A percentile compares a stretch with the other conserved stretches of the same genome.
phyloP scores from a whole-genome alignment of 108 stramenopile species.

The Skeletonema tropicum region DNA sequence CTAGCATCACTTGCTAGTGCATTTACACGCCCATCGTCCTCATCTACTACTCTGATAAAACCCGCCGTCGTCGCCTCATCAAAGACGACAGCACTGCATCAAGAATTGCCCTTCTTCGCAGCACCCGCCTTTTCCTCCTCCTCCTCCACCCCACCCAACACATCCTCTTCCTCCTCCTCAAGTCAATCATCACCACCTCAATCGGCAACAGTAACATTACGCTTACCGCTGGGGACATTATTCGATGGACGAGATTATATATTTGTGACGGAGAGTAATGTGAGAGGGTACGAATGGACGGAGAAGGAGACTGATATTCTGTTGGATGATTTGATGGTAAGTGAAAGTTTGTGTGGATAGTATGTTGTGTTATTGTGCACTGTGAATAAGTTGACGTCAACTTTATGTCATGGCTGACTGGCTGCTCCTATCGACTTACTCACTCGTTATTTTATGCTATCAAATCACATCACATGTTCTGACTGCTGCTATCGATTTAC shows the following conservation, averaged over 20 bases:
- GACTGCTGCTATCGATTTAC: too few relatives aligned
- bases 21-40: not conserved
- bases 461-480: too few relatives aligned
- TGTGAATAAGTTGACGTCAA: too few relatives aligned
- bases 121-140: not conserved
- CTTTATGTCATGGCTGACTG: too few relatives aligned
- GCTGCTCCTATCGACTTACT: too few relatives aligned
- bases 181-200: not conserved
- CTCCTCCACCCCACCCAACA: not conserved
- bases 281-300: constrained; percentile 59
- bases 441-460: too few relatives aligned
- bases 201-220: constrained; percentile 12
- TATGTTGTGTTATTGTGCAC: too few relatives aligned
- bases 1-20: not conserved
- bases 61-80: not conserved
- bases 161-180: not conserved
- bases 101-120: constrained; percentile 13
- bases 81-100: not conserved
- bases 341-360: too few relatives aligned
- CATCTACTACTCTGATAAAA: too few relatives aligned
- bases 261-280: constrained; percentile 55
- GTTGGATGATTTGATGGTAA: constrained; percentile 48
- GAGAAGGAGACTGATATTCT: constrained; percentile 47
- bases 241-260: constrained; percentile 63
- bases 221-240: constrained; percentile 55